A percentile compares a stretch with the other conserved stretches of the same genome.
These are phyloP conservation scores for Spizellomyces sp. DNA, from an alignment of 192 early-diverging fungal species.

Conservation along the genomic window DNA sequence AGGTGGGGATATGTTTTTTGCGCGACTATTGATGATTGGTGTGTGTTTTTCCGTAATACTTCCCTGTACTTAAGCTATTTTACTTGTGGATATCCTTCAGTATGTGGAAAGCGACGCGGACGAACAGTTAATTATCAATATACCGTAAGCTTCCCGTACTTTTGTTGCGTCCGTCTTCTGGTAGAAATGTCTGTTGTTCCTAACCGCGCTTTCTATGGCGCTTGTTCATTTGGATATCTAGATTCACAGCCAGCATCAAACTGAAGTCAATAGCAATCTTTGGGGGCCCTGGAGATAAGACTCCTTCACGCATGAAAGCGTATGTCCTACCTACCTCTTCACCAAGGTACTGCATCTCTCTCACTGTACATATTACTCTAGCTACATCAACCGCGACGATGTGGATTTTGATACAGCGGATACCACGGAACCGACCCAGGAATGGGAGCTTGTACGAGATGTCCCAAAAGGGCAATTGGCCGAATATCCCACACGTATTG, in stretches of 20 bases:
- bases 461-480: constrained; percentile 55
- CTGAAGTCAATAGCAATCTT: constrained; percentile 86
- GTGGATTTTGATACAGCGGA: constrained; percentile 89
- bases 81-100: constrained; percentile 22
- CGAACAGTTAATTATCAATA: constrained; percentile 85
- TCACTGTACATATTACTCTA: constrained; percentile 21
- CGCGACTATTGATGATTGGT: not conserved
- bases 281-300: constrained; percentile 57
- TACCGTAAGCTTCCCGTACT: constrained; percentile 67
- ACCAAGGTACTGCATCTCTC: not conserved
- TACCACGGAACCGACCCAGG: constrained; percentile 68
- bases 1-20: constrained; percentile 37
- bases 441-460: constrained; percentile 78
- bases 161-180: not conserved
- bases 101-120: constrained; percentile 83
- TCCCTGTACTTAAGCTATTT: not conserved
- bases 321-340: constrained; percentile 40
- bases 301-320: constrained; percentile 77
- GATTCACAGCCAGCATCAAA: constrained; percentile 88
- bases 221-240: constrained; percentile 20
- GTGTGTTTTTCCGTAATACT: not conserved
- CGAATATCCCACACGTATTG: constrained; percentile 43
- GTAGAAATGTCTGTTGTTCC: not conserved
- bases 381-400: constrained; percentile 86
- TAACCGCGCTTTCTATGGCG: no score